Base-by-base conservation (phyloP, 2,329 filamentous ascomycete genomes). In the Cadophora luteo-olivacea region DNA sequence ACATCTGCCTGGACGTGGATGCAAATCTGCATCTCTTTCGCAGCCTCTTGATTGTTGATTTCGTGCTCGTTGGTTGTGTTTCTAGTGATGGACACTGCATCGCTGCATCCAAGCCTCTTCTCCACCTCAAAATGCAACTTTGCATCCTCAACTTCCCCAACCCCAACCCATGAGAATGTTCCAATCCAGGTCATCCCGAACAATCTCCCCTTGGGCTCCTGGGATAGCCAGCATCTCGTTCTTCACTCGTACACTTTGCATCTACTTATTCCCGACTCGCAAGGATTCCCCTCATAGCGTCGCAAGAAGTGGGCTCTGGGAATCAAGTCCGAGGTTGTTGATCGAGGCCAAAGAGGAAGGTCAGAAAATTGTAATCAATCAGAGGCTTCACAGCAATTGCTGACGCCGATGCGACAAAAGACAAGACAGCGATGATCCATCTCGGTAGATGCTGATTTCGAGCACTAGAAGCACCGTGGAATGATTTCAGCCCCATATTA, bases 401-500 rank as follows among this genome's bases (percentile, higher is more conserved):
- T 65, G 54, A 60, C 64, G 45, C 36, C 52, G 41, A 51, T 22
- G 12, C 7, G 41, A 48, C 41, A 48, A 5, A 29, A 29, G 29
- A 29, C 29, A 29, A 29, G n/a, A 22, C 41, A 29, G 22, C 38
- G 58, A 61, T 61, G 64, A 49, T 49, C 55, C 41, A 22, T 49
- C 45, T 52, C 24, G 33, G 54, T 51, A 38, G 25, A 32, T 48
- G 19, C 41, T 38, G 19, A 49, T 29, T 36, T 24, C 6, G 63
- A 25, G 25, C 48, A 62, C 65, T 62, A 67, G 65, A 67, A 67
- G 65, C 57, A 48, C 33, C 49, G 36, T 61, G 60, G 65, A 67
- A 67, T 24, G 19, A 48, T 24, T 33, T 41, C 33, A 24, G 58
- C n/a, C 65, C 65, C 65, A 62, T 67, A 67, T 61, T 55, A 66